Base-by-base conservation (phyloP, 1,284 basidiomycete species). In the Rhizopogon parksii region DNA sequence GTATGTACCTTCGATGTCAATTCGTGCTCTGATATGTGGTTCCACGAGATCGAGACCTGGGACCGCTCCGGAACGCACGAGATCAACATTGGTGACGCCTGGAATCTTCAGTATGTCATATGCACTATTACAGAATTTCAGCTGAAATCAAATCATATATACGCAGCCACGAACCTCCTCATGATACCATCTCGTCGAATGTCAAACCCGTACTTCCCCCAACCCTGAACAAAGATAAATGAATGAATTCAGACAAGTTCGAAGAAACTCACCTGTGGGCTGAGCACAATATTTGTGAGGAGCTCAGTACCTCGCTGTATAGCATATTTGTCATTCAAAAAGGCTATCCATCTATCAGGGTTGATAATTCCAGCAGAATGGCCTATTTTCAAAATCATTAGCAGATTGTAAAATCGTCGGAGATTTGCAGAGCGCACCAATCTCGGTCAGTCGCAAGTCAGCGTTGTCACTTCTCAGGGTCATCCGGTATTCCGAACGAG, bases 381-480 rank as follows among this genome's bases (percentile, higher is more conserved):
- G 3, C 78, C 82, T 79, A 54, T 24, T 56, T 25, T 6, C 17
- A 32, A 43, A 51, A 15, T 43, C 21, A n/a, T 45, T 46, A 47
- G 48, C 46, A 15, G 53, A 36, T 14, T 14, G 11, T 46, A 30
- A 36, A 2, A 35, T 12, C 11, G 3, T 14, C 11, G 21, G n/a
- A 24, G 17, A 34, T 43, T 30, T 30, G 1, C 25, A 24, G 40
- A 50, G 15, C 46, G 21, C 36, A 80, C 86, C 89, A 63, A 83
- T 83, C 57, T 79, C 76, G 0, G 92, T 95, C 49, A 95, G 69
- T 34, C 91, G 77, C 49, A 82, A 49, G 68, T 95, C 91, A 1
- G 92, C 92, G 57, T 95, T 95, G 68, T 95, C 92, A 47, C 88
- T 85, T 40, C 92, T 76, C 39, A 94, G 76, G 0, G 85, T 85